phyloP scores from a whole-genome alignment of 768 basidiomycete genomes.

The Pleurotus citrinopileatus region DNA sequence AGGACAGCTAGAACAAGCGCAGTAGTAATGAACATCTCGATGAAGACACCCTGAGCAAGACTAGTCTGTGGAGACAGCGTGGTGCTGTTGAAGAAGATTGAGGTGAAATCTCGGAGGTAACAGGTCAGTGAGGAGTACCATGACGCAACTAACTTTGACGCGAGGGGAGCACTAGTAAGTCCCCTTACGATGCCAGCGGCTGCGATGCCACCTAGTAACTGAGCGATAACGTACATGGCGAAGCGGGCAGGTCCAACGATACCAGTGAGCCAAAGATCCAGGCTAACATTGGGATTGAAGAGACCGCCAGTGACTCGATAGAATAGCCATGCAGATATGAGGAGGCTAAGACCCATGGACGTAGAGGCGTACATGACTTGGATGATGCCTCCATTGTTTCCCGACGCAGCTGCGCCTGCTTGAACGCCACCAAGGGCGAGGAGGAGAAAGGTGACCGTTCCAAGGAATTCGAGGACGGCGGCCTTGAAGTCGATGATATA shows the following conservation, averaged over 20 bases:
- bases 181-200: slow-evolving; percentile 53
- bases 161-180: slow-evolving; percentile 51
- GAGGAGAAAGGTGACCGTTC: slow-evolving; percentile 62
- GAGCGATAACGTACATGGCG: slow-evolving; percentile 58
- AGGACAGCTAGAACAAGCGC: slow-evolving; percentile 60
- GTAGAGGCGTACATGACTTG: slow-evolving; percentile 54
- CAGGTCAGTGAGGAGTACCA: too few relatives aligned
- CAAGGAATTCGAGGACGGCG: slow-evolving; percentile 53
- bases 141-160: slow-evolving; percentile 51
- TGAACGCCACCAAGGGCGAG: slow-evolving; percentile 66
- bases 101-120: neutral
- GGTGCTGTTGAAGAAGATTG: slow-evolving; percentile 33
- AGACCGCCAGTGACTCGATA: slow-evolving; percentile 9
- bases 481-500: slow-evolving; percentile 37
- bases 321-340: slow-evolving; percentile 54
- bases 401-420: slow-evolving; percentile 34
- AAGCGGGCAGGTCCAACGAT: slow-evolving; percentile 53
- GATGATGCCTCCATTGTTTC: slow-evolving; percentile 25
- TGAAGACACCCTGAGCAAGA: slow-evolving; percentile 59
- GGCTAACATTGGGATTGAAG: slow-evolving; percentile 60
- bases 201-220: slow-evolving; percentile 56
- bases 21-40: slow-evolving; percentile 69
- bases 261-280: slow-evolving; percentile 57
- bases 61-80: slow-evolving; percentile 43
- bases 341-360: slow-evolving; percentile 58